Evolutionary conservation across 805 yeast species (phyloP).

Genomic region (Ogataea neopini): DNA sequence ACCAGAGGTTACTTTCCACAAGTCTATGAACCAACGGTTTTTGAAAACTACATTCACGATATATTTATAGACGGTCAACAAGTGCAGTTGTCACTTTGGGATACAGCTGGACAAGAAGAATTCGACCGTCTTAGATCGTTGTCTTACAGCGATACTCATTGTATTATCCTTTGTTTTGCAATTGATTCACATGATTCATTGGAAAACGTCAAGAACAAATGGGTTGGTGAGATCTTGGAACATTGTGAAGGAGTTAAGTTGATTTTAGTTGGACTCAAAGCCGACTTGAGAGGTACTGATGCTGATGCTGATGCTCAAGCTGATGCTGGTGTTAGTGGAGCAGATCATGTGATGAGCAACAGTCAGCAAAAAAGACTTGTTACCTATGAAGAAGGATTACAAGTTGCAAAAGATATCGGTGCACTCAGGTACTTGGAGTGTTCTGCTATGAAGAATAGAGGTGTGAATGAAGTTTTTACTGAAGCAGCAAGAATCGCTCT

Average conservation of each 20-base stretch:
- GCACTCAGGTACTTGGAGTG: constrained; percentile 95
- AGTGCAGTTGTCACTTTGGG: constrained; percentile 93
- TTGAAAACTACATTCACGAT: constrained; percentile 96
- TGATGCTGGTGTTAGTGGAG: constrained; percentile 24
- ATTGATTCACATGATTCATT: constrained; percentile 93
- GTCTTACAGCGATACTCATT: constrained; percentile 93
- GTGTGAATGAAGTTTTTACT: constrained; percentile 98
- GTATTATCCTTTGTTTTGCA: constrained; percentile 94
- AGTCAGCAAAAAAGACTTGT: constrained; percentile 54
- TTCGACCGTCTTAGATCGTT: constrained; percentile 91
- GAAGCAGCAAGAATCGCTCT: constrained; percentile 98
- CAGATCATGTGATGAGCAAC: constrained; percentile 24
- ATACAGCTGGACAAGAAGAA: constrained; percentile 99
- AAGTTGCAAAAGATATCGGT: constrained; percentile 89
- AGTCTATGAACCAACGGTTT: constrained; percentile 97
- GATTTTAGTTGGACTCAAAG: constrained; percentile 90
- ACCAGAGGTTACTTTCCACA: constrained; percentile 98
- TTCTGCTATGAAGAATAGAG: constrained; percentile 93
- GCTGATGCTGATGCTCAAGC: constrained; percentile 33
- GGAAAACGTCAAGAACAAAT: constrained; percentile 91
- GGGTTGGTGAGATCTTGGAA: constrained; percentile 97
- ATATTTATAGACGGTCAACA: constrained; percentile 94
- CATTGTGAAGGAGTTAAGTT: constrained; percentile 96
- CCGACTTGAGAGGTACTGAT: constrained; percentile 80
- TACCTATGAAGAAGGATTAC: constrained; percentile 89